Evolutionary conservation across 495 filamentous ascomycete species (phyloP), one percentile per base, ranked within the genome.

Genomic region (Aspergillus homomorphus): DNA sequence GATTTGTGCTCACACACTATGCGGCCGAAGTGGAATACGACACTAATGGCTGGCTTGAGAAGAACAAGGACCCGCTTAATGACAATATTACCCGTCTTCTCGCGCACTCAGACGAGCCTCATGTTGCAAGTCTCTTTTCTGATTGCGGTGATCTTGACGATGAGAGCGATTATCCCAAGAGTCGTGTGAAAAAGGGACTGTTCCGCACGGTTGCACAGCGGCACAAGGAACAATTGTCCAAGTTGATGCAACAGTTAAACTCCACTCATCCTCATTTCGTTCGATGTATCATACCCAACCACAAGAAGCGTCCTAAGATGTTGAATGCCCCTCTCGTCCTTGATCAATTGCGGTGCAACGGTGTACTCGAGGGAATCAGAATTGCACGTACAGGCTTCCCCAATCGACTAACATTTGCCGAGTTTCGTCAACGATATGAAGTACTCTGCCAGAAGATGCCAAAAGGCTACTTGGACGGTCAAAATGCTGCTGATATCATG

Each of bases 381-480:
- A 99, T 99, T 70, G 95, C 95, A 14, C 84, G 95, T 14, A 99
- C 94, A 26, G 95, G 95, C n/a, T 99, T 98, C 68, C 95, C 95
- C 43, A 99, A 99, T 71, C 80, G 95, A 57, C 79, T 99, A 3
- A 81, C 88, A 0, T 99, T 98, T 69, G 81, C 89, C 12, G 95
- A 99, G 67, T 99, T 99, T 71, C 84, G 95, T 44, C 88, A 95
- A 61, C 88, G 95, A 43, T 99, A 99, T 70, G 95, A 97, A 71
- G 92, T 98, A n/a, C 85, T 99, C 16, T 96, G 91, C 65, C 82
- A 81, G 23, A 83, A 89, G 54, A 90, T 98, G 82, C 92, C 93
- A 0, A 94, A 88, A 65, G 91, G 91, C 0, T 92, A 96, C 57
- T 71, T 96, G 23, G 95, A 98, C 62, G 94, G 94, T 2, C 95